Percentiles rank a stretch among this genome's conserved stretches.
phyloP scores from a whole-genome alignment of 2,329 filamentous ascomycete genomes.

The Coniochaeta ligniaria region DNA sequence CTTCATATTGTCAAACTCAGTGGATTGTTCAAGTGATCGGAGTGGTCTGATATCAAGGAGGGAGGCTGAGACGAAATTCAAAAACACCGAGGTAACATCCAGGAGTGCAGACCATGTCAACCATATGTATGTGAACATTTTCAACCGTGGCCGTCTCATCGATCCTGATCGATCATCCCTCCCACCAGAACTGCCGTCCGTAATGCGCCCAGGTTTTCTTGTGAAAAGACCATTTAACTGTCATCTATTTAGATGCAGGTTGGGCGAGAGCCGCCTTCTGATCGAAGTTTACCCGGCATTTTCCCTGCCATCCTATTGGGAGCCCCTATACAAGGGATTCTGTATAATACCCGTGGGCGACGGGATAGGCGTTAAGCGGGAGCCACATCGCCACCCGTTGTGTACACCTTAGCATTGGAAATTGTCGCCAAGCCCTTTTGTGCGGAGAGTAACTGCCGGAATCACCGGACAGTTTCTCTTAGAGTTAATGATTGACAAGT shows the following conservation, averaged over 20 bases:
- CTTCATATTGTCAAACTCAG: conserved; percentile 3
- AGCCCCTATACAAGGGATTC: background rate
- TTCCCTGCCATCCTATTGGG: background rate
- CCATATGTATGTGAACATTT: background rate
- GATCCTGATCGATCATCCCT: background rate
- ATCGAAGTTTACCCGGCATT: background rate
- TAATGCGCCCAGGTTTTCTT: background rate
- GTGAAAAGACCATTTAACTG: background rate
- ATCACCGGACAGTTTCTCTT: background rate
- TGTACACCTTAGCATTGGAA: background rate
- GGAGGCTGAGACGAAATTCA: background rate
- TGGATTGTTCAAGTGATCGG: background rate
- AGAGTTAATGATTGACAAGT: conserved; percentile 1
- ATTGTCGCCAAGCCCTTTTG: background rate
- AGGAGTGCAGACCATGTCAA: background rate
- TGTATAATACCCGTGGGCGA: background rate
- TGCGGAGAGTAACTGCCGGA: conserved; percentile 1
- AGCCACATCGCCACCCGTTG: background rate
- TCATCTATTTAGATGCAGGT: conserved; percentile 1
- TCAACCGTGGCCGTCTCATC: background rate
- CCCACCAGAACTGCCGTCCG: background rate
- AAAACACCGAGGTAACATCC: background rate
- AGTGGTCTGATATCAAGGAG: background rate
- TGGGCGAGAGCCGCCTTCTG: background rate
- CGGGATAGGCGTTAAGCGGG: background rate